Conservation (phyloP, 805 yeast species). For the Kregervanrija pseudodelftensis region DNA sequence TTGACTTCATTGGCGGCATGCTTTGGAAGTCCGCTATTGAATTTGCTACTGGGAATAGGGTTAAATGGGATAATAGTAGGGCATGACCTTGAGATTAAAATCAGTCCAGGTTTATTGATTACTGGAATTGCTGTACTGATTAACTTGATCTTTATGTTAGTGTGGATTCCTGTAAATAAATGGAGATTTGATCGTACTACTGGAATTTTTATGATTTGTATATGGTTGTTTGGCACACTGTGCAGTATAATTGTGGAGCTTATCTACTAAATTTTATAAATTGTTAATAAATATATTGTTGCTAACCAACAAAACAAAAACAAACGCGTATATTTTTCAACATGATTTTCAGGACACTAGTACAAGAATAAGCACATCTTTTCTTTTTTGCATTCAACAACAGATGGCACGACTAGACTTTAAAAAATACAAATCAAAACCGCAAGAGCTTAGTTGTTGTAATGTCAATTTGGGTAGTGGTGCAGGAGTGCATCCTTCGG, state of each 20-base stretch:
- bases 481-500: conserved; percentile 53
- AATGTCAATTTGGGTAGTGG: conserved; percentile 55
- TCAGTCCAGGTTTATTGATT: conserved; percentile 34
- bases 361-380: too few species aligned
- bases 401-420: conserved; percentile 7
- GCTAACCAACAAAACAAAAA: neutral
- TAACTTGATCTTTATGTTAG: conserved; percentile 28
- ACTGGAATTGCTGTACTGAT: conserved; percentile 35
- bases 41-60: conserved; percentile 75
- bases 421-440: conserved; percentile 10
- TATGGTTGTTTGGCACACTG: conserved; percentile 32
- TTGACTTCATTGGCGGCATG: conserved; percentile 94
- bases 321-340: neutral
- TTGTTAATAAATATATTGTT: neutral
- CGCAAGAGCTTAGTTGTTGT: conserved; percentile 11
- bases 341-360: too few species aligned
- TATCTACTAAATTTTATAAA: neutral
- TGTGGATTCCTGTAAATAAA: conserved; percentile 33
- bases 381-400: too few species aligned
- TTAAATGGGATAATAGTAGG: conserved; percentile 52
- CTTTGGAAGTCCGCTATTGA: conserved; percentile 84
- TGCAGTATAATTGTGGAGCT: neutral
- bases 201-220: conserved; percentile 32
- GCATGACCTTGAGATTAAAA: conserved; percentile 19
- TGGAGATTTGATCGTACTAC: conserved; percentile 35